These are phyloP conservation scores for Cavenderia fasciculata DNA, from an alignment of 78 protist genomes.

Conservation along the genomic window DNA sequence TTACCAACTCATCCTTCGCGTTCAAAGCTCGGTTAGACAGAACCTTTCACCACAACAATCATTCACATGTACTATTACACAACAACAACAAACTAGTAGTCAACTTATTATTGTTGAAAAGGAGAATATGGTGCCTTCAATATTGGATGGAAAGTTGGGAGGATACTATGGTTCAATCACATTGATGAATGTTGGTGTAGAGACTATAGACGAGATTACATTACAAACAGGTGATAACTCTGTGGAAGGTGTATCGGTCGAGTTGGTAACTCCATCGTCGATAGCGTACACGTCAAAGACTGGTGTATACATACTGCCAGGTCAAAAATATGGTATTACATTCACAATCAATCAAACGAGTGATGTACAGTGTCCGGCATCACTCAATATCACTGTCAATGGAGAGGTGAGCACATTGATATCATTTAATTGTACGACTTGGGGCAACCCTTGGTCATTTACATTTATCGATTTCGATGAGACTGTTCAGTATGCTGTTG, in stretches of 20 bases:
- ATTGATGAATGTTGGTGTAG: background rate
- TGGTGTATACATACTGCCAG: background rate
- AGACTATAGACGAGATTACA: too few species aligned
- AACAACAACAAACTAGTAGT: too few species aligned
- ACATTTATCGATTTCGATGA: constrained; percentile 5
- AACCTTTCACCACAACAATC: constrained; percentile 4
- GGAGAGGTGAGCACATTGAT: background rate
- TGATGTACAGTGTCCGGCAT: background rate
- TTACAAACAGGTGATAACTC: background rate
- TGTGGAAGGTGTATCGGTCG: background rate
- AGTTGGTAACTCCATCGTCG: background rate
- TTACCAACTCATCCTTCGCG: constrained; percentile 9
- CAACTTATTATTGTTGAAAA: background rate
- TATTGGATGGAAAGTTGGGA: background rate
- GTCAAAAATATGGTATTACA: background rate
- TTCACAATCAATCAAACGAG: background rate
- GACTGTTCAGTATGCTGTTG: constrained; percentile 12
- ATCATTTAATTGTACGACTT: constrained; percentile 49
- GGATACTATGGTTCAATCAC: background rate
- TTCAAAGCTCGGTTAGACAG: constrained; percentile 7
- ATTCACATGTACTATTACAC: background rate
- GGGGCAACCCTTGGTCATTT: background rate
- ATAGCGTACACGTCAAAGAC: background rate
- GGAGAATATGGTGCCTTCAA: background rate
- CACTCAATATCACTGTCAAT: background rate